Evolutionary conservation across 1,139 yeast species (phyloP).

Genomic region (Debaryomycetaceae sp.): DNA sequence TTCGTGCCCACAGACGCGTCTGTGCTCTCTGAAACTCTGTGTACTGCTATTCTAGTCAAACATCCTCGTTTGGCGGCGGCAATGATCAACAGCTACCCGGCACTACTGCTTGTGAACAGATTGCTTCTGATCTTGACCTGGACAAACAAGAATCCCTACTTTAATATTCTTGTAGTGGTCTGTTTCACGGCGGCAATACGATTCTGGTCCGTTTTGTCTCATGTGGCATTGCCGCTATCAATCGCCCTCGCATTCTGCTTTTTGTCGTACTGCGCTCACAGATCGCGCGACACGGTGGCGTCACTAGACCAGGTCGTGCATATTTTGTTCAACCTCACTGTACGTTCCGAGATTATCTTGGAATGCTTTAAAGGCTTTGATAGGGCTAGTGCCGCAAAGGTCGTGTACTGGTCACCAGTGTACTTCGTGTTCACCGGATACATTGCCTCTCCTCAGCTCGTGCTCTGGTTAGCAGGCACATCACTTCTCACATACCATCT

Average conservation of each 20-base stretch:
- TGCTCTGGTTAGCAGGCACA: constrained; percentile 27
- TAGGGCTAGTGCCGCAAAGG: constrained; percentile 15
- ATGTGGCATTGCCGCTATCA: constrained; percentile 28
- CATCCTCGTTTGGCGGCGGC: constrained; percentile 38
- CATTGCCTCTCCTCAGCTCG: constrained; percentile 25
- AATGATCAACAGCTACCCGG: constrained; percentile 38
- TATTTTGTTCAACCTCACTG: constrained; percentile 38
- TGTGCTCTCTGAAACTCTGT: constrained; percentile 18
- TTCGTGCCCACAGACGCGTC: constrained; percentile 28
- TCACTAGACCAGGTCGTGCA: constrained; percentile 48
- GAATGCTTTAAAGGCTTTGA: constrained; percentile 28
- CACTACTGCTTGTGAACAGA: constrained; percentile 33
- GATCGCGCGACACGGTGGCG: constrained; percentile 37
- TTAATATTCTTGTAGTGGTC: constrained; percentile 34
- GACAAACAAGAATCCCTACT: constrained; percentile 44
- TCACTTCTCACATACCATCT: constrained; percentile 40
- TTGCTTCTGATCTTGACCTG: constrained; percentile 39
- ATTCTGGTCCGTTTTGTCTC: constrained; percentile 32
- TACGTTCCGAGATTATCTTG: constrained; percentile 33
- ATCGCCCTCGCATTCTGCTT: constrained; percentile 25
- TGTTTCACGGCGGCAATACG: constrained; percentile 28
- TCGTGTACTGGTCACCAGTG: constrained; percentile 34
- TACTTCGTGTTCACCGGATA: constrained; percentile 28
- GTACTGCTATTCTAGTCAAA: constrained; percentile 23
- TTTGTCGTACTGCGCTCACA: constrained; percentile 30